Conservation (phyloP, 116 monocot species). For the Thalassia testudinum region DNA sequence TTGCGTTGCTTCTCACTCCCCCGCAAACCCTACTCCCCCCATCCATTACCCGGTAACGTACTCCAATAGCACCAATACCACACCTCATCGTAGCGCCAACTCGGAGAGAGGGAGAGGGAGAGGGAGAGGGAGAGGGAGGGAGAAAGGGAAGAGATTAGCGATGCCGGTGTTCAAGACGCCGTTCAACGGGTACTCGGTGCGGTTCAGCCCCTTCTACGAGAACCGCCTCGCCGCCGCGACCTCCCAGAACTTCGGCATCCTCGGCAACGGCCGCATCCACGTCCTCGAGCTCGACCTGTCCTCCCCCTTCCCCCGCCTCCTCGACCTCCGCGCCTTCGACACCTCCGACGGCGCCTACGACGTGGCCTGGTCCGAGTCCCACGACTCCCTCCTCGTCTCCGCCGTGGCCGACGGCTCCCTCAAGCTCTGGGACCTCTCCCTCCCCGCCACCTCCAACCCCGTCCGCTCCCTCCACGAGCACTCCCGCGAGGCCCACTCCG, state of each 20-base stretch:
- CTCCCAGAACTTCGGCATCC: slow-evolving; percentile 90
- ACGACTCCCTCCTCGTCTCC: slow-evolving; percentile 69
- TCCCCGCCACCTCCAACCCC: too few species aligned
- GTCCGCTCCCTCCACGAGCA: slow-evolving; percentile 77
- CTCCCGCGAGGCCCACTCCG: slow-evolving; percentile 79
- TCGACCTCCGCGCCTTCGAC: slow-evolving; percentile 58
- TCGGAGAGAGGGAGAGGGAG: too few species aligned
- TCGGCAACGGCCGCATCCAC: slow-evolving; percentile 93
- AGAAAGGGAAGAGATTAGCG: too few species aligned
- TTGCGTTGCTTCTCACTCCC: too few species aligned
- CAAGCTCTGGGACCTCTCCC: slow-evolving; percentile 76
- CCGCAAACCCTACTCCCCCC: too few species aligned
- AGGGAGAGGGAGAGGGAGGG: too few species aligned
- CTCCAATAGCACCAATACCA: too few species aligned
- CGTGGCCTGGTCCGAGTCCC: slow-evolving; percentile 95
- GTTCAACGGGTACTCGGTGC: slow-evolving; percentile 78
- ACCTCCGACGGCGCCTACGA: slow-evolving; percentile 70
- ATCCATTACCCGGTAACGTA: too few species aligned
- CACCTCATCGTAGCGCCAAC: too few species aligned
- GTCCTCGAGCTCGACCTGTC: slow-evolving; percentile 69
- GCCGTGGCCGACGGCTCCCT: slow-evolving; percentile 90
- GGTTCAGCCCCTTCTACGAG: slow-evolving; percentile 97
- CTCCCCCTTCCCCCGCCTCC: slow-evolving; percentile 14
- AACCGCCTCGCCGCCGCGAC: slow-evolving; percentile 62
- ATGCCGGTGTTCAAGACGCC: slow-evolving; percentile 87